phyloP scores from a whole-genome alignment of 2,329 filamentous ascomycete genomes.

The Phialocephala sp. region DNA sequence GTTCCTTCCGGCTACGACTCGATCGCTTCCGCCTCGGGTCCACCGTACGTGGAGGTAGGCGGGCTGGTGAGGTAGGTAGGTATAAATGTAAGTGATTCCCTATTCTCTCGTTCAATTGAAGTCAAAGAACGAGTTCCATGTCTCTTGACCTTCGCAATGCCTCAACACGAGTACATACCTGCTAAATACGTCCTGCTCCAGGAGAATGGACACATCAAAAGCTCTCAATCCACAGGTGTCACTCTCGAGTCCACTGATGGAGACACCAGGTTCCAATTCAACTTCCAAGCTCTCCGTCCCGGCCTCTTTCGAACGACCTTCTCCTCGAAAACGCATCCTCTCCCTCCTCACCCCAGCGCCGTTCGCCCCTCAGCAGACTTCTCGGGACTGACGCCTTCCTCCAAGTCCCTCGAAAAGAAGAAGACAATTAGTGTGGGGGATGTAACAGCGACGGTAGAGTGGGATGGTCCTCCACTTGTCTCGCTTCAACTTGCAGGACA shows the following conservation, averaged over 20 bases:
- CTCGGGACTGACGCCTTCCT: conserved; percentile 27
- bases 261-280: conserved; percentile 57
- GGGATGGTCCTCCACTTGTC: conserved; percentile 62
- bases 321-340: conserved; percentile 62
- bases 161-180: conserved; percentile 35
- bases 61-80: conserved; percentile 10
- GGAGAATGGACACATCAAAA: conserved; percentile 23
- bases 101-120: background rate
- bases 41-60: background rate
- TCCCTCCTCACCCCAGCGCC: conserved; percentile 69
- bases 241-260: conserved; percentile 33
- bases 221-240: conserved; percentile 20
- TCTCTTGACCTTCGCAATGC: conserved; percentile 25
- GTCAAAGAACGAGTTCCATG: background rate
- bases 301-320: conserved; percentile 74
- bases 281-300: conserved; percentile 64
- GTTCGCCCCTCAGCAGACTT: conserved; percentile 47
- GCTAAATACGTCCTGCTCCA: conserved; percentile 27
- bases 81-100: conserved; percentile 14
- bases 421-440: conserved; percentile 54
- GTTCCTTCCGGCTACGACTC: background rate
- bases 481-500: conserved; percentile 58
- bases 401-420: conserved; percentile 43
- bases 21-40: background rate
- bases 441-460: conserved; percentile 62